Evolutionary conservation across 2,329 filamentous ascomycete species (phyloP), one percentile per base, ranked within the genome.

Genomic region (Ophiostoma populinum): DNA sequence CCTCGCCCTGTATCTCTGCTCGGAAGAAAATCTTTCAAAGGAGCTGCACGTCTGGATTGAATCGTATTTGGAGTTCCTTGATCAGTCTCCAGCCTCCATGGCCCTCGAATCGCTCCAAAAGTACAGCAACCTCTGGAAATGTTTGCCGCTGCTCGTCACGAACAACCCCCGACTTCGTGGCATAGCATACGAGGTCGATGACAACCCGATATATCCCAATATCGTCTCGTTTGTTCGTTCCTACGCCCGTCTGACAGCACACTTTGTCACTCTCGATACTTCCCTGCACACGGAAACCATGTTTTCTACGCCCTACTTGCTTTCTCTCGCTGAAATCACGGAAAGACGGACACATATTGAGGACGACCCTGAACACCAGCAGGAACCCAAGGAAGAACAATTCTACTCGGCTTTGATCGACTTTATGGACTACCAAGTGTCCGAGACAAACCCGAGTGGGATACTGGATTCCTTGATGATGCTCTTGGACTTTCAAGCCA

Each of bases 251-350:
- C 48, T 76, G 29, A 55, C 67, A 1, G 65, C 62, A 10, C 59
- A 58, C 40, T 65, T 74, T 39, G 51, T 73, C 35, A 47, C 53
- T 11, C 50, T 70, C 40, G 71, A 76, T 45, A 44, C 54, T 24
- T 53, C 51, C 3, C 41, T 65, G 15, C 41, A 47, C 7, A 43
- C 47, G 4, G 47, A 46, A 13, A 6, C 9, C n/a, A 19, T 32
- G 3, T 9, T 58, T 21, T 65, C 60, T 6, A 51, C 53, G 3
- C 42, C 41, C 5, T 74, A 67, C 38, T 51, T 75, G 9, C 46
- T 55, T 17, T 57, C 61, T 2, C 53, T 72, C 25, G 47, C 49
- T 9, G 43, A 40, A 28, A 56, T 63, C 7, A 47, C 53, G 4
- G 49, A 49, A 16, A 19, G 13, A 12, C 30, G 30, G 19, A 5